Percentiles rank a stretch among this genome's conserved stretches.
These are phyloP conservation scores for Graphium sp. DNA, from an alignment of 2,329 filamentous ascomycete species.

Conservation along the genomic window DNA sequence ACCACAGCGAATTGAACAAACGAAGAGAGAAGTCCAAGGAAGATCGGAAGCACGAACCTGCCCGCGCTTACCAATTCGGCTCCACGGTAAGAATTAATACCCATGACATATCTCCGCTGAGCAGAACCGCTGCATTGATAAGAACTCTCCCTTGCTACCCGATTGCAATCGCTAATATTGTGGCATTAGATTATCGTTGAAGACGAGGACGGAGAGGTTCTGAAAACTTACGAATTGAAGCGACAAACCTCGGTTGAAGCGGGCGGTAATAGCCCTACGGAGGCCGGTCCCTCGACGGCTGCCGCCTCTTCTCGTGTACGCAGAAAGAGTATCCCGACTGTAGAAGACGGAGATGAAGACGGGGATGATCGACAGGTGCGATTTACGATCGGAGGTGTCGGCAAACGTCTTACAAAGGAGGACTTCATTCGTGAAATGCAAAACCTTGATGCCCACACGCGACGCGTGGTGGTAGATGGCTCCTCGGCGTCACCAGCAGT, in stretches of 20 bases:
- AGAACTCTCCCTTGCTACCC: not conserved
- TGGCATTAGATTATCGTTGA: conserved; percentile 58
- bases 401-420: conserved; percentile 60
- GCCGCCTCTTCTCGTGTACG: no score
- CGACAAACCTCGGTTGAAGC: no score
- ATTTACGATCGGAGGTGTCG: conserved; percentile 61
- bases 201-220: conserved; percentile 71
- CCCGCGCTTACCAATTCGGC: conserved; percentile 73
- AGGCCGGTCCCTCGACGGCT: conserved; percentile 8
- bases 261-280: no score
- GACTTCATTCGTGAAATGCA: conserved; percentile 65
- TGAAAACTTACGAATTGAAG: conserved; percentile 71
- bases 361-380: conserved; percentile 56
- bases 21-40: conserved; percentile 41
- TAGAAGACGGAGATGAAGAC: conserved; percentile 24
- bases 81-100: conserved; percentile 40
- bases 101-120: not conserved
- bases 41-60: conserved; percentile 47
- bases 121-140: no score
- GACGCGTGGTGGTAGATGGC: conserved; percentile 33
- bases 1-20: conserved; percentile 42
- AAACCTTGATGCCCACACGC: conserved; percentile 50
- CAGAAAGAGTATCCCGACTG: no score
- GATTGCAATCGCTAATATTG: conserved; percentile 11
- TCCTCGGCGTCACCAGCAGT: conserved; percentile 28